phyloP scores from a whole-genome alignment of 495 filamentous ascomycete species.

The Aspergillus leporis region DNA sequence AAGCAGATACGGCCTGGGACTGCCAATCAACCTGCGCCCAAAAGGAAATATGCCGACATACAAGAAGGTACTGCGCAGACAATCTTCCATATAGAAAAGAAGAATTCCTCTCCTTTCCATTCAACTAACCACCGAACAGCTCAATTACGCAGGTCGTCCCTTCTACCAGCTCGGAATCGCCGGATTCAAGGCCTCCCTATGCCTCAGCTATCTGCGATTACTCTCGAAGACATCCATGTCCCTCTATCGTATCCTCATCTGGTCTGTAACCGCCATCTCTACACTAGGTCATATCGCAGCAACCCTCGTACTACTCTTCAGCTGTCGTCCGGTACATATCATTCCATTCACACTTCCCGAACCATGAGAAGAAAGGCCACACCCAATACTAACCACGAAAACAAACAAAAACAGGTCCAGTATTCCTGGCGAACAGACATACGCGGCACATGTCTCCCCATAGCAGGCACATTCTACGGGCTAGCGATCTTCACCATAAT shows the following conservation, averaged over 20 bases:
- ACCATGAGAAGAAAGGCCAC: no score
- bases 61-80: constrained; percentile 29
- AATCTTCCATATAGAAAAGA: not conserved
- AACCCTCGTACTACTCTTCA: constrained; percentile 51
- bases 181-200: constrained; percentile 61
- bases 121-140: constrained; percentile 8
- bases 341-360: no score
- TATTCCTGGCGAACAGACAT: constrained; percentile 47
- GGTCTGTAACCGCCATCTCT: constrained; percentile 42
- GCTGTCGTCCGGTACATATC: constrained; percentile 49
- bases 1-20: constrained; percentile 52
- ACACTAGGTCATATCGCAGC: constrained; percentile 51
- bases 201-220: constrained; percentile 56
- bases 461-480: constrained; percentile 53
- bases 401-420: constrained; percentile 29
- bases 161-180: constrained; percentile 60
- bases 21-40: constrained; percentile 44
- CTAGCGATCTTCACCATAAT: constrained; percentile 55
- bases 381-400: no score
- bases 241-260: constrained; percentile 48
- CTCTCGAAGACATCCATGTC: constrained; percentile 47
- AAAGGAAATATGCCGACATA: constrained; percentile 39
- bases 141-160: constrained; percentile 58
- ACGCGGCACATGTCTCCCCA: constrained; percentile 48
- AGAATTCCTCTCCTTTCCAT: not conserved